Conservation (phyloP, 371 early-diverging fungal species). For the Sporodiniella umbellata region DNA sequence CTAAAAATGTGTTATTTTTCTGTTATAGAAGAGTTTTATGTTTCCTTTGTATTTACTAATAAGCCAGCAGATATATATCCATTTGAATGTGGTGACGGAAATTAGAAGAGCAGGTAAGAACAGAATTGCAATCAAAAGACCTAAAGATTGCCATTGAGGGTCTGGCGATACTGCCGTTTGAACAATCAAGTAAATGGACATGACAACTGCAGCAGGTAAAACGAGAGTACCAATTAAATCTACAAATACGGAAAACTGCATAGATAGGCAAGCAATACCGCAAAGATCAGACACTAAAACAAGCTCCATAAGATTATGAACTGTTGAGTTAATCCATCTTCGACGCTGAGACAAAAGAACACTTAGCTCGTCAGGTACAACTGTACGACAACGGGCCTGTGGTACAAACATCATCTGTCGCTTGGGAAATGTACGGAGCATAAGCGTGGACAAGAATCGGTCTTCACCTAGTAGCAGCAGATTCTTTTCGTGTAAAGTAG, state of each 20-base stretch:
- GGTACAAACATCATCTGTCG: constrained; percentile 94
- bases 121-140: constrained; percentile 64
- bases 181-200: constrained; percentile 80
- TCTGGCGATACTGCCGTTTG: constrained; percentile 43
- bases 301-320: constrained; percentile 96
- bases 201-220: constrained; percentile 90
- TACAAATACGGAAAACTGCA: constrained; percentile 97
- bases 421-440: constrained; percentile 91
- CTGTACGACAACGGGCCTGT: constrained; percentile 89
- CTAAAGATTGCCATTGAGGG: constrained; percentile 67
- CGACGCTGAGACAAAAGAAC: constrained; percentile 95
- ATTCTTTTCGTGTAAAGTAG: constrained; percentile 96
- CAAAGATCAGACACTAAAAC: constrained; percentile 92
- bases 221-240: constrained; percentile 96
- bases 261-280: constrained; percentile 96
- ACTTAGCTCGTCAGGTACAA: constrained; percentile 89
- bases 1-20: constrained; percentile 9
- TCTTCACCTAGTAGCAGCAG: constrained; percentile 94
- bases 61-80: constrained; percentile 78
- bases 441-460: constrained; percentile 91
- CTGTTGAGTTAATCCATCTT: constrained; percentile 99
- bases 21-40: not conserved
- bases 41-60: constrained; percentile 37
- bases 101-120: constrained; percentile 87
- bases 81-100: constrained; percentile 74